Evolutionary conservation across 2,329 filamentous ascomycete genomes (phyloP).

Genomic region (Epichloe elymi): DNA sequence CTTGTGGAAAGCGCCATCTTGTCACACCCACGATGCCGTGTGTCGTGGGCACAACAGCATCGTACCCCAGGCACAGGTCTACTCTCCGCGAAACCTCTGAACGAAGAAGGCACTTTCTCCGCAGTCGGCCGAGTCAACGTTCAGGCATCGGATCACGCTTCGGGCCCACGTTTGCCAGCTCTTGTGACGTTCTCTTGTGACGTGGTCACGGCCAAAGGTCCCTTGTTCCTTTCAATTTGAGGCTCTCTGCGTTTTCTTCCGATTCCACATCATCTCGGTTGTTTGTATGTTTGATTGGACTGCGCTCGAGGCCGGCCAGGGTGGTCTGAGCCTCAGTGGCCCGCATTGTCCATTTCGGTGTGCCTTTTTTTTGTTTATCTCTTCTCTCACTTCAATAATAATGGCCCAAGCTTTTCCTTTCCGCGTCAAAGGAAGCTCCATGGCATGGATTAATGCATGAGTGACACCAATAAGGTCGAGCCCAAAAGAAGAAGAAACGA

Average conservation of each 20-base stretch:
- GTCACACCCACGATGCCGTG: neutral
- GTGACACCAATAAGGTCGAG: neutral
- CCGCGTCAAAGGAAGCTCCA: neutral
- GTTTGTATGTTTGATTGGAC: slow-evolving; percentile 4
- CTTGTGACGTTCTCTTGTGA: neutral
- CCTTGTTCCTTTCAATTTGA: neutral
- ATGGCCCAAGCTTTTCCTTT: slow-evolving; percentile 2
- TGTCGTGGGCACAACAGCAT: neutral
- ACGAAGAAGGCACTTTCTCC: neutral
- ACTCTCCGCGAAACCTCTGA: neutral
- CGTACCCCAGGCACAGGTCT: neutral
- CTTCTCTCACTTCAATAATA: neutral
- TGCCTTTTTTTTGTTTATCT: neutral
- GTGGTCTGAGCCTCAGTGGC: neutral
- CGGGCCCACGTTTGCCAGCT: neutral
- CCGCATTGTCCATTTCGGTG: neutral
- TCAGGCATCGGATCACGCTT: neutral
- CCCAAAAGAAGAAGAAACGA: neutral
- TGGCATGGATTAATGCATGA: neutral
- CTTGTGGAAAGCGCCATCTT: neutral
- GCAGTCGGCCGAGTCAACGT: slow-evolving; percentile 1
- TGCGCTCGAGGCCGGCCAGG: neutral
- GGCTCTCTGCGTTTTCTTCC: neutral
- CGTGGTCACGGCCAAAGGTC: neutral
- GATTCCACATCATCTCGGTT: slow-evolving; percentile 1